Conservation (phyloP, 2,329 filamentous ascomycete species). For the Verticillium nubilum region DNA sequence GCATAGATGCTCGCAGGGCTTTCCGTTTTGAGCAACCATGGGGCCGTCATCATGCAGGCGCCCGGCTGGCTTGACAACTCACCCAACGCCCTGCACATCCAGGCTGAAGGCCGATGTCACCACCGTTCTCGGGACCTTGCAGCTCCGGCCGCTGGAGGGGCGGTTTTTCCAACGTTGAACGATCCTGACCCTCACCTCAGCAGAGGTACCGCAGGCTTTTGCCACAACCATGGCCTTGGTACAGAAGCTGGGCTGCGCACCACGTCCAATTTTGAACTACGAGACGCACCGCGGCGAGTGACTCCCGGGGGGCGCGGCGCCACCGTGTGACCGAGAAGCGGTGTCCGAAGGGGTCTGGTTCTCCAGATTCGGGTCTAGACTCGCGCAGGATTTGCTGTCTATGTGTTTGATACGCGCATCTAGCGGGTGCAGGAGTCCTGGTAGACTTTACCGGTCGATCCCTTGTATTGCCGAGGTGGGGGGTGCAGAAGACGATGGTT, state of each 20-base stretch:
- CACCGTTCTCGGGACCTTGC: slow-evolving; percentile 9
- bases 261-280: not conserved
- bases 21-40: not conserved
- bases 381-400: not conserved
- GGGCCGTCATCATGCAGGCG: not conserved
- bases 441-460: too few relatives aligned
- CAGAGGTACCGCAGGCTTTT: slow-evolving; percentile 10
- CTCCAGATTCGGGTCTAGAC: not conserved
- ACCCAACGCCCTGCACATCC: not conserved
- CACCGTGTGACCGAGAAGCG: not conserved
- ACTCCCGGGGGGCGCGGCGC: not conserved
- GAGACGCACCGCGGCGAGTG: not conserved
- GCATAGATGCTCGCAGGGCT: not conserved
- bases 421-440: too few relatives aligned
- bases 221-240: slow-evolving; percentile 13
- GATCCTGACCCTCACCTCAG: not conserved
- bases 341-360: not conserved
- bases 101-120: slow-evolving; percentile 1
- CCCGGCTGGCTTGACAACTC: not conserved
- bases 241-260: not conserved
- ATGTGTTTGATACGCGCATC: too few relatives aligned
- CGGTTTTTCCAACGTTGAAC: not conserved
- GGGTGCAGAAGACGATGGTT: not conserved
- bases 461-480: too few relatives aligned
- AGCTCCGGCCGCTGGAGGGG: slow-evolving; percentile 4